A percentile compares a stretch with the other conserved stretches of the same genome.
phyloP scores from a whole-genome alignment of 1,284 basidiomycete genomes.

The Sporisorium reilianum region DNA sequence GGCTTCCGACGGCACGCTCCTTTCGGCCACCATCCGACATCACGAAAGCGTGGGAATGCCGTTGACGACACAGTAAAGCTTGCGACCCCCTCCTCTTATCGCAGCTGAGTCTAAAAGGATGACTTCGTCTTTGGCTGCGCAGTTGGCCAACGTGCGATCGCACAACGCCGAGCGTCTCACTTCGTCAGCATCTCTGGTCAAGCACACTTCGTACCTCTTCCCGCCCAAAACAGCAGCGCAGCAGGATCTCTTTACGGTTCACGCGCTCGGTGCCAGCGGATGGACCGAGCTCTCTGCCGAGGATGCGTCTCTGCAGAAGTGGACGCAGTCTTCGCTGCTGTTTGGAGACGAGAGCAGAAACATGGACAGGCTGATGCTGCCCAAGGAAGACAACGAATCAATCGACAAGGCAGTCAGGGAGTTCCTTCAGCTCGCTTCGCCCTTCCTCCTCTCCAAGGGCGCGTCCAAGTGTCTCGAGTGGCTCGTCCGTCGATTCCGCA shows the following conservation, averaged over 20 bases:
- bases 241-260: constrained; percentile 80
- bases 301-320: constrained; percentile 48
- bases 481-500: constrained; percentile 92
- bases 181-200: constrained; percentile 75
- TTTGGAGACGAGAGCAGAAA: constrained; percentile 84
- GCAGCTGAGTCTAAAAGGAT: constrained; percentile 68
- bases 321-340: constrained; percentile 75
- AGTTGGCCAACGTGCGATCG: constrained; percentile 84
- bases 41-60: constrained; percentile 17
- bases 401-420: constrained; percentile 76
- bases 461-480: constrained; percentile 92
- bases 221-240: constrained; percentile 61
- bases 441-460: constrained; percentile 83
- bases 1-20: background rate
- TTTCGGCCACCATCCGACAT: constrained; percentile 1
- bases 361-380: constrained; percentile 84
- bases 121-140: constrained; percentile 83
- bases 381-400: constrained; percentile 76
- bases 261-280: constrained; percentile 84
- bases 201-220: constrained; percentile 84
- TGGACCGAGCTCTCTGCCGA: constrained; percentile 75
- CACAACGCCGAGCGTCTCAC: constrained; percentile 82
- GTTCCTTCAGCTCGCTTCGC: constrained; percentile 81
- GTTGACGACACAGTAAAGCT: constrained; percentile 6
- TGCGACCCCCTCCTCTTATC: background rate